phyloP scores from a whole-genome alignment of 2,329 filamentous ascomycete species.

The Stachybotrys echinatus region DNA sequence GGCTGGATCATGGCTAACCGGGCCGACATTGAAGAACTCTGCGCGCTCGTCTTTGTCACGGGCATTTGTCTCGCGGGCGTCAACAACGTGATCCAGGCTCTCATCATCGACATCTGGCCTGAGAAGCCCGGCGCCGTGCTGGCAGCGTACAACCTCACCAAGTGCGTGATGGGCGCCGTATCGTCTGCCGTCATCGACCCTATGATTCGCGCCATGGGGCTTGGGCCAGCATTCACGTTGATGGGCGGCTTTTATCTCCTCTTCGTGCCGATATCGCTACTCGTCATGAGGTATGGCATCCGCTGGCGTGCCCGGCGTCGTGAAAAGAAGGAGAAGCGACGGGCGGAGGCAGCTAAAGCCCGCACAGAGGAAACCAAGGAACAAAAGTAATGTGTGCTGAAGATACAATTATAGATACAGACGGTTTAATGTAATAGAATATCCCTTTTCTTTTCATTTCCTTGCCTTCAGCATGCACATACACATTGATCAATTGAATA shows the following conservation, averaged over 20 bases:
- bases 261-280: background rate
- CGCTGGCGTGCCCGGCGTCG: background rate
- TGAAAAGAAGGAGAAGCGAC: background rate
- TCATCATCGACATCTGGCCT: background rate
- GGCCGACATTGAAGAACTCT: background rate
- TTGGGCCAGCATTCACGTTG: background rate
- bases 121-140: background rate
- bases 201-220: slow-evolving; percentile 1
- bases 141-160: background rate
- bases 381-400: too few species aligned
- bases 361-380: too few species aligned
- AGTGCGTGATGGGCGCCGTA: slow-evolving; percentile 10
- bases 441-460: too few species aligned
- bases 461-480: too few species aligned
- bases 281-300: background rate
- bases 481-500: too few species aligned
- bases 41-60: background rate
- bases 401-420: too few species aligned
- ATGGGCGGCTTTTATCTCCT: background rate
- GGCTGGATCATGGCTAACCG: background rate
- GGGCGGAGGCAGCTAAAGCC: background rate
- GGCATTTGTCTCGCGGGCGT: background rate
- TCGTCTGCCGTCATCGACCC: slow-evolving; percentile 1
- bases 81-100: background rate
- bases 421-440: too few species aligned